Percentiles rank a stretch among this genome's conserved stretches.
phyloP scores from a whole-genome alignment of 2,329 filamentous ascomycete genomes.

The Dactylellina haptotyla region DNA sequence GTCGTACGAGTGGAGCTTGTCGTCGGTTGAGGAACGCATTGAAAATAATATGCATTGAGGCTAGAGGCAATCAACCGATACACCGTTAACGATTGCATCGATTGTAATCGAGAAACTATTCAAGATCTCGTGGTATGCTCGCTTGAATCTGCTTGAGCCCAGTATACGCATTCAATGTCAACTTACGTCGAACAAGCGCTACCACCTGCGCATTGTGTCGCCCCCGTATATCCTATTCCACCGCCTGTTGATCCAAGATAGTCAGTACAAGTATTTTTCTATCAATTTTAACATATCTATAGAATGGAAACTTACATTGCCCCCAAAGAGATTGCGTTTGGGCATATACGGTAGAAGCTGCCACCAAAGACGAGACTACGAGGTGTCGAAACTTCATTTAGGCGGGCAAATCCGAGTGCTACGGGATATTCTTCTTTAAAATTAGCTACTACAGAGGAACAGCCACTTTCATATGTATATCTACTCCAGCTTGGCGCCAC shows the following conservation, averaged over 20 bases:
- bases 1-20: constrained; percentile 10
- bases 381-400: neutral
- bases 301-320: constrained; percentile 4
- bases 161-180: neutral
- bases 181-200: constrained; percentile 18
- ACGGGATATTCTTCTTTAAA: neutral
- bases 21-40: constrained; percentile 9
- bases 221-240: constrained; percentile 4
- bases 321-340: constrained; percentile 12
- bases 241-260: neutral
- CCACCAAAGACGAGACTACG: neutral
- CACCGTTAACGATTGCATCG: neutral
- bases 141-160: neutral
- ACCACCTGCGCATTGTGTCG: constrained; percentile 4
- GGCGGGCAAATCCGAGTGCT: neutral
- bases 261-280: neutral
- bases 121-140: neutral
- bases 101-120: neutral
- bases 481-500: too few relatives aligned
- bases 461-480: neutral
- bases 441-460: neutral
- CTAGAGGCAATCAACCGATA: neutral
- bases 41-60: constrained; percentile 25
- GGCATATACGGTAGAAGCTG: neutral
- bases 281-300: neutral